Percentiles rank a stretch among this genome's conserved stretches.
phyloP scores from a whole-genome alignment of 495 filamentous ascomycete species.

The Aspergillus wentii region DNA sequence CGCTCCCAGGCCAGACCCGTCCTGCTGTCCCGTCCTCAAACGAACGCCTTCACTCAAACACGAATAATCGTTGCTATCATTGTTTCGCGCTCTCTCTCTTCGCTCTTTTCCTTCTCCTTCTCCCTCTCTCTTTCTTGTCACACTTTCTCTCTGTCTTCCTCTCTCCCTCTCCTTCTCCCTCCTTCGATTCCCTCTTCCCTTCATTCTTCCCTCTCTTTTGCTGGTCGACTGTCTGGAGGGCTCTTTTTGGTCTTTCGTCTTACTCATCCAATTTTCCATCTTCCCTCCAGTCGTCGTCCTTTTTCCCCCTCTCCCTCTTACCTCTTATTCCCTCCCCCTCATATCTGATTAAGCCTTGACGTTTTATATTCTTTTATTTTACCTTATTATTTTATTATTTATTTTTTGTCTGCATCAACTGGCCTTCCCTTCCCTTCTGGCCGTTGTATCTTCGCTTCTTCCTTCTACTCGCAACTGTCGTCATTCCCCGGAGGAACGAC shows the following conservation, averaged over 20 bases:
- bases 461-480: conserved; percentile 16
- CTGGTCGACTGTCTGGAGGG: too few species aligned
- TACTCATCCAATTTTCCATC: conserved; percentile 12
- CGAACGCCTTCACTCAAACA: too few species aligned
- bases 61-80: conserved; percentile 12
- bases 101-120: conserved; percentile 10
- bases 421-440: conserved; percentile 5
- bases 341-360: too few species aligned
- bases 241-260: conserved; percentile 15
- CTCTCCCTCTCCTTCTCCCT: conserved; percentile 16
- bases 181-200: conserved; percentile 15
- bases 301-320: conserved; percentile 6
- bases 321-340: background rate
- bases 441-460: conserved; percentile 16
- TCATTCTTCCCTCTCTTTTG: conserved; percentile 20
- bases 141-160: conserved; percentile 7
- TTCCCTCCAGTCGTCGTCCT: conserved; percentile 13
- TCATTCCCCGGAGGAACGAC: conserved; percentile 42
- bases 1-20: too few species aligned
- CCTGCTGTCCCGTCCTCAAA: background rate
- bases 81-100: conserved; percentile 1
- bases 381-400: too few species aligned
- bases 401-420: background rate
- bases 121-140: conserved; percentile 9
- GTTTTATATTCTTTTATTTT: too few species aligned